These are phyloP conservation scores for Colletotrichum costaricense DNA, from an alignment of 2,329 filamentous ascomycete species.

Conservation along the genomic window DNA sequence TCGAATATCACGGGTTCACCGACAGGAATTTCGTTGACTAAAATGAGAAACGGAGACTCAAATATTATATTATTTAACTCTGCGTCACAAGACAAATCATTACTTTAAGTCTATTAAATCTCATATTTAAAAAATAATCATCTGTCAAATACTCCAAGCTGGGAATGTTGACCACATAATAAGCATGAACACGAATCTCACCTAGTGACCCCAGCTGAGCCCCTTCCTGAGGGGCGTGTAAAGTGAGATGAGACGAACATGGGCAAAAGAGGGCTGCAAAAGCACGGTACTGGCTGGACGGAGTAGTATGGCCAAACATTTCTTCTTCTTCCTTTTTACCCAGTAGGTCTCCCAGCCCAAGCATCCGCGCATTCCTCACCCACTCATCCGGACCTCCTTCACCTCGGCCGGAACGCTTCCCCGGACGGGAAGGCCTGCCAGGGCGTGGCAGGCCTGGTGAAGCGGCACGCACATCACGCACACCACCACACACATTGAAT, in stretches of 20 bases:
- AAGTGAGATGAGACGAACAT: slow-evolving; percentile 8
- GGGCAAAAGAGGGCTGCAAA: background rate
- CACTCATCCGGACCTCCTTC: slow-evolving; percentile 1
- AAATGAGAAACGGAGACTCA: background rate
- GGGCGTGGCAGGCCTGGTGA: slow-evolving; percentile 19
- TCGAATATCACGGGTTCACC: background rate
- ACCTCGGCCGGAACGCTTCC: slow-evolving; percentile 15
- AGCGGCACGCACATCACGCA: background rate
- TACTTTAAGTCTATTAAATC: too few relatives aligned
- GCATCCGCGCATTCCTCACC: background rate
- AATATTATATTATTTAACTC: too few relatives aligned
- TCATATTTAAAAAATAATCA: background rate
- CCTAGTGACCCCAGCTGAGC: background rate
- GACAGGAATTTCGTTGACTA: background rate
- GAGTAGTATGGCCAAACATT: too few relatives aligned
- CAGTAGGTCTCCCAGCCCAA: background rate
- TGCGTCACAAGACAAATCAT: background rate
- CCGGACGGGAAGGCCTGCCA: slow-evolving; percentile 30
- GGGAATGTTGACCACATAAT: slow-evolving; percentile 21
- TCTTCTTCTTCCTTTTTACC: slow-evolving; percentile 8
- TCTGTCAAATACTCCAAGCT: background rate
- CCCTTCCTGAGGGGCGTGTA: slow-evolving; percentile 11
- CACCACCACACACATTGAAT: background rate
- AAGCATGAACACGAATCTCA: slow-evolving; percentile 35
- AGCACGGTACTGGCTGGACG: background rate